phyloP scores from a whole-genome alignment of 2,329 filamentous ascomycete species.

The Cryoendolithus antarcticus region DNA sequence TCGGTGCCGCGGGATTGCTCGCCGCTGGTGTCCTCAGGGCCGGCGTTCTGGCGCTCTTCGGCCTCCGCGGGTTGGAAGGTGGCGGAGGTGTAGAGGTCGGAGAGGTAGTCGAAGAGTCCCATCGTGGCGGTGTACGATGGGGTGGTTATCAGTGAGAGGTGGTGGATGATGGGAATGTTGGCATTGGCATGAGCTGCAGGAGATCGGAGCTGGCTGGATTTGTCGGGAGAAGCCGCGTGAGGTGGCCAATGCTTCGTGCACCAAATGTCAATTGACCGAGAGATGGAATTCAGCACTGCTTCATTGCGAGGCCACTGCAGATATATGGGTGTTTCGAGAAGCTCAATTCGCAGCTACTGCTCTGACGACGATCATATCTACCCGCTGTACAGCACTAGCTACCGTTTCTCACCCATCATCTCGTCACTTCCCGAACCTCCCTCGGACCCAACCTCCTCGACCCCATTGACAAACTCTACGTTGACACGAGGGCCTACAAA shows the following conservation, averaged over 20 bases:
- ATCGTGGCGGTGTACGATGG: conserved; percentile 27
- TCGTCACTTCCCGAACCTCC: conserved; percentile 2
- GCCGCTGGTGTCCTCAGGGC: conserved; percentile 33
- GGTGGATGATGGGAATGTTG: too few relatives aligned
- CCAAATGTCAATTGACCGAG: too few relatives aligned
- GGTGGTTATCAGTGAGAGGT: too few relatives aligned
- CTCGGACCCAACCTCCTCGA: neutral
- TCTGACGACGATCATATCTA: neutral
- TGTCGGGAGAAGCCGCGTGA: too few relatives aligned
- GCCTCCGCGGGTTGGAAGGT: conserved; percentile 48
- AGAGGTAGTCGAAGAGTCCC: conserved; percentile 53
- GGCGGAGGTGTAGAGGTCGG: conserved; percentile 53
- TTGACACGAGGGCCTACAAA: conserved; percentile 25
- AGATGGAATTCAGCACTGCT: too few relatives aligned
- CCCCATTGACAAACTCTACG: conserved; percentile 10
- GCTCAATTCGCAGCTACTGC: too few relatives aligned
- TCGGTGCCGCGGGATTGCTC: conserved; percentile 27
- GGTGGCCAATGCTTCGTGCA: too few relatives aligned
- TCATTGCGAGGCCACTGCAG: too few relatives aligned
- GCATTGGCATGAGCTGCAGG: too few relatives aligned
- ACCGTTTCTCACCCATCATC: too few relatives aligned
- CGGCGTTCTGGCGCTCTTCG: conserved; percentile 44
- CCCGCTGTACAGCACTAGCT: neutral
- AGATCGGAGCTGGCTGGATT: too few relatives aligned
- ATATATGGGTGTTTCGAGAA: too few relatives aligned